Base-by-base conservation (phyloP, 768 basidiomycete species). In the Sporobolomyces pararoseus region DNA sequence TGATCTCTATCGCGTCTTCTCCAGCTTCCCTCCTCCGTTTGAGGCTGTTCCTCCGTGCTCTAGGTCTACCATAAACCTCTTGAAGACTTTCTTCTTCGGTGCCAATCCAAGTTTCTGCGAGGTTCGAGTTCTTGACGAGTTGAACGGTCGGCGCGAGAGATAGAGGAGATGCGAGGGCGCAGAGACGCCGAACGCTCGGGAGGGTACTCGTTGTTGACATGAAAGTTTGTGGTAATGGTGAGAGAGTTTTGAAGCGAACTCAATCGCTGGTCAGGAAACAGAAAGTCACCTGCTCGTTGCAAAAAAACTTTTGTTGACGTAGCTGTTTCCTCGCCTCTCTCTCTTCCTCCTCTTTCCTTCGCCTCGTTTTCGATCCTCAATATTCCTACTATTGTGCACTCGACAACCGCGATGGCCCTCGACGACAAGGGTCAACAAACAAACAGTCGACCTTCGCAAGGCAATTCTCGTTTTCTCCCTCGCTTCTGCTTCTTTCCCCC, bases 71-170 rank as follows among this genome's bases (percentile, higher is more conserved):
- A 23, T 29, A n/a, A 5, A 13, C 29, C 27, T 46, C 42, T 17
- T 23, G 2, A 34, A 16, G 17, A 49, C 59, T 61, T 61, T 61
- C 31, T 61, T 35, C 29, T 29, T 49, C 31, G 19, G 21, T 10
- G 7, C 5, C 46, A n/a, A 34, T 32, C 46, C 31, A 34, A 17
- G 27, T 13, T 1, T 61, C 59, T 25, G 27, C 19, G 59, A 32
- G 17, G 29, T 61, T 49, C 27, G 59, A 34, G 46, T 34, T 23
- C 46, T 61, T 61, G 44, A 49, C 46, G 59, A 61, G 59, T 31
- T 49, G 44, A 49, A 39, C 46, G 4, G 59, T 32, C 4, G 59
- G 32, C 23, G 31, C 59, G 46, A 61, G 23, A 29, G 59, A 31
- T 17, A 49, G 3, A 13, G 59, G 59, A 2, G 46, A 32, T 5